These are phyloP conservation scores for Colletotrichum sp. DNA, from an alignment of 2,329 filamentous ascomycete species.

Conservation along the genomic window DNA sequence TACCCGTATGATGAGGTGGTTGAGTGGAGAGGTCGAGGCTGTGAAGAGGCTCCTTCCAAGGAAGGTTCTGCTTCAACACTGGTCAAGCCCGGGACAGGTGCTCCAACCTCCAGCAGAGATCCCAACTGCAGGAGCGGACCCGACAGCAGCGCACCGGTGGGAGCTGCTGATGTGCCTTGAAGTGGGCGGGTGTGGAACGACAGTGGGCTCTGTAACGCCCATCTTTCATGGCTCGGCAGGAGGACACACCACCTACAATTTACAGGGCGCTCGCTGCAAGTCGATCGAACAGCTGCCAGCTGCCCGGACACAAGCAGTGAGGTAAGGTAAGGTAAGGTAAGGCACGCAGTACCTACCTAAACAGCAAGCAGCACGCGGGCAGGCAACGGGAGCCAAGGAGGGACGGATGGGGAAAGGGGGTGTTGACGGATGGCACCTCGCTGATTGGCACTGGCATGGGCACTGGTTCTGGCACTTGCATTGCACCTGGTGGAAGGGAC, in stretches of 20 bases:
- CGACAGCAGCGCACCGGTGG: not conserved
- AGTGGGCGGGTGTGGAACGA: not conserved
- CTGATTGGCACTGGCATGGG: not conserved
- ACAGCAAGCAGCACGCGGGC: not conserved
- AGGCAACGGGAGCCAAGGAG: not conserved
- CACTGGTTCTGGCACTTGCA: not conserved
- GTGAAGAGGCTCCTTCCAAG: not conserved
- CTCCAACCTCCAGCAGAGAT: not conserved
- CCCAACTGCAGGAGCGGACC: not conserved
- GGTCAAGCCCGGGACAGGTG: not conserved
- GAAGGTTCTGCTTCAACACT: not conserved
- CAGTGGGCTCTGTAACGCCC: not conserved
- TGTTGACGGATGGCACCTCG: not conserved
- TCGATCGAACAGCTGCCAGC: not conserved
- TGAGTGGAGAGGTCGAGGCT: constrained; percentile 15
- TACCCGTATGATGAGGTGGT: not conserved
- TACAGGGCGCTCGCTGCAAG: not conserved
- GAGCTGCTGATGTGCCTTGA: not conserved
- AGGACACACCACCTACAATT: not conserved
- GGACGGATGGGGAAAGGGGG: constrained; percentile 4
- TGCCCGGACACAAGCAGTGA: too few relatives aligned
- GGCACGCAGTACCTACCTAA: not conserved
- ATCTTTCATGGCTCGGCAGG: not conserved
- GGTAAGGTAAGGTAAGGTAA: not conserved
- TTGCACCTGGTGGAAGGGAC: not conserved